Base-by-base conservation (phyloP, 2,329 filamentous ascomycete species). In the Trematosphaeria pertusa region DNA sequence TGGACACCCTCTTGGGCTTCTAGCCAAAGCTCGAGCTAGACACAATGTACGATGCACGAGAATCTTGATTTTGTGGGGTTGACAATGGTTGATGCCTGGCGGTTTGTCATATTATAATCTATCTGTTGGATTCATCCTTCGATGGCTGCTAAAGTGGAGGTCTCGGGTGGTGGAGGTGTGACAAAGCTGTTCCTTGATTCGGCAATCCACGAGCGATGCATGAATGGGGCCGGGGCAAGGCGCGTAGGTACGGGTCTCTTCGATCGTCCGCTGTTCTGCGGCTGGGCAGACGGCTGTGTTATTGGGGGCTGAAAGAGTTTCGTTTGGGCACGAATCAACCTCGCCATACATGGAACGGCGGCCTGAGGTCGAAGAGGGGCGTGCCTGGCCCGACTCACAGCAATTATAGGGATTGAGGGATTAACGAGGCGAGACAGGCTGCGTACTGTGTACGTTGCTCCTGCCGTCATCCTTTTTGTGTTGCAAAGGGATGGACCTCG, bases 1-100 rank as follows among this genome's bases (percentile, higher is more conserved):
- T 92, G 63, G 82, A 88, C 72, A 67, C 61, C 22, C 55, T 73
- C 31, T 48, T 74, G 37, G 61, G 66, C 6, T 58, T 65, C 41
- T 67, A 61, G 49, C 52, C 22, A 18, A 33, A 36, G 43, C 34
- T 35, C 36, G 41, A 43, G 44, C 37, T 47, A 40, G 35, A 21
- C 24, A 21, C 35, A 15, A 26, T 35, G 43, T 42, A 37, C 36
- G 36, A 48, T 58, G 41, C 22, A 46, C 38, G 45, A 48, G 21
- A 46, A 46, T 37, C 36, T 52, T 46, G 31, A 21, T 50, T 47
- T 22, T 46, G 48, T 48, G 52, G 48, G 36, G 36, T 43, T 43
- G 33, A 41, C 36, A 20, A 46, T 32, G 33, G 43, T 43, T 46
- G 36, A 43, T 46, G 47, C 15, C 48, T 51, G 41, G 46, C 37